Evolutionary conservation across 371 early-diverging fungal species (phyloP), one percentile per base, ranked within the genome.

Genomic region (Mucor lusitanicus): DNA sequence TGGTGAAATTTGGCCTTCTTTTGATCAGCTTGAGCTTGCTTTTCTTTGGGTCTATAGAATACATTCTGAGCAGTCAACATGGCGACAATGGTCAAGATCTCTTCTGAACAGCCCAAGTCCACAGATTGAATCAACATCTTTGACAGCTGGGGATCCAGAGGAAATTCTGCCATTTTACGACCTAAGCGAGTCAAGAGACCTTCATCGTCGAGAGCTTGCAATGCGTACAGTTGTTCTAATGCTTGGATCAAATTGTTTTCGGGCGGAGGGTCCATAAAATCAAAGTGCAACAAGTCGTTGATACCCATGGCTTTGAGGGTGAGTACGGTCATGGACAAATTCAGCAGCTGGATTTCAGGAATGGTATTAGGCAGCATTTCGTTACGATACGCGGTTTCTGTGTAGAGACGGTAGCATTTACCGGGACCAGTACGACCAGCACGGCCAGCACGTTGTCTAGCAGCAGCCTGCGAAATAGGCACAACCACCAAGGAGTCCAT

Each of bases 381-480:
- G 80, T 97, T 95, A 33, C 88, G 87, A 80, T 92, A 99, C 3
- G 98, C 98, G 3, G 92, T 84, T 75, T 97, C 96, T 0, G 99
- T 99, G 75, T 97, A 99, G 1, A 99, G 88, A 25, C 99, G 86
- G 75, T 95, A 99, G 62, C 94, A 95, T 73, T 94, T 96, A 53
- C 99, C 99, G 15, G 97, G 96, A 21, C 95, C 95, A 1, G 97
- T 95, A 73, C 99, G 92, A 40, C 99, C 99, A 48, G 99, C 98
- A 79, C 99, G 92, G n/a, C 99, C 99, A n/a, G 92, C 81, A 54
- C 99, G 89, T 80, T 99, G 99, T 64, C 93, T 80, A 25, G 99
- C 98, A 75, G 95, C 95, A 13, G 98, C 98, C 79, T 97, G 98
- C 28, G 97, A 96, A 42, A 99, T 98, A 11, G 96, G 97, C 1